Conservation (phyloP, 2,329 filamentous ascomycete genomes). For the Fusarium sp. region DNA sequence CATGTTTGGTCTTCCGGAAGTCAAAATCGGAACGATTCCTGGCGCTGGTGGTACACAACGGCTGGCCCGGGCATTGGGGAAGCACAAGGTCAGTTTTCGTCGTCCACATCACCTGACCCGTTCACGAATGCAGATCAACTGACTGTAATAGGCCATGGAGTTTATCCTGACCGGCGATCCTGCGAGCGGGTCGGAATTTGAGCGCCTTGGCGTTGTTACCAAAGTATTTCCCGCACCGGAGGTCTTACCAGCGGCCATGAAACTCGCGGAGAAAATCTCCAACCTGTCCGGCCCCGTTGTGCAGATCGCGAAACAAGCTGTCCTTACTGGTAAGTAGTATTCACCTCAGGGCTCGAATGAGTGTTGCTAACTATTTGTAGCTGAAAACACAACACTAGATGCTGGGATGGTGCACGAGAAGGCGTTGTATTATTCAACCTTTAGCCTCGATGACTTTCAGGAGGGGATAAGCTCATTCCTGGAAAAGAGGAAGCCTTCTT, state of each 20-base stretch:
- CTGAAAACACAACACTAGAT: constrained; percentile 16
- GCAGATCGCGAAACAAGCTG: constrained; percentile 30
- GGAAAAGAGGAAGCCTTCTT: constrained; percentile 15
- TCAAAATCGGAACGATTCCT: constrained; percentile 51
- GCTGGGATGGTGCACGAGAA: constrained; percentile 34
- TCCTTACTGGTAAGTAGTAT: constrained; percentile 19
- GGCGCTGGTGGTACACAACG: constrained; percentile 51
- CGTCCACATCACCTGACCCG: not conserved
- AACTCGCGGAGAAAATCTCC: constrained; percentile 27
- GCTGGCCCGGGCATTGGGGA: constrained; percentile 47
- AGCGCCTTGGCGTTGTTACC: constrained; percentile 26
- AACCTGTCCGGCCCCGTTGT: constrained; percentile 24
- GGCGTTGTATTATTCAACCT: constrained; percentile 31
- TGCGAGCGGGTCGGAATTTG: constrained; percentile 31
- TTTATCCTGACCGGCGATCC: constrained; percentile 30
- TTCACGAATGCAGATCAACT: not conserved
- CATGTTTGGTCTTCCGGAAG: constrained; percentile 51
- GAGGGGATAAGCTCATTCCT: constrained; percentile 32
- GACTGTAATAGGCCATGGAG: constrained; percentile 26
- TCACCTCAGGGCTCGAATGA: too few relatives aligned
- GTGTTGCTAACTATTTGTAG: constrained; percentile 13
- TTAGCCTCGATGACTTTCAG: constrained; percentile 27
- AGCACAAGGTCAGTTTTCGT: constrained; percentile 44
- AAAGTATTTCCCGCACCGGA: constrained; percentile 30
- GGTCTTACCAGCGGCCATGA: constrained; percentile 15